Conservation (phyloP, 2,329 filamentous ascomycete species). For the Phialemonium atrogriseum region DNA sequence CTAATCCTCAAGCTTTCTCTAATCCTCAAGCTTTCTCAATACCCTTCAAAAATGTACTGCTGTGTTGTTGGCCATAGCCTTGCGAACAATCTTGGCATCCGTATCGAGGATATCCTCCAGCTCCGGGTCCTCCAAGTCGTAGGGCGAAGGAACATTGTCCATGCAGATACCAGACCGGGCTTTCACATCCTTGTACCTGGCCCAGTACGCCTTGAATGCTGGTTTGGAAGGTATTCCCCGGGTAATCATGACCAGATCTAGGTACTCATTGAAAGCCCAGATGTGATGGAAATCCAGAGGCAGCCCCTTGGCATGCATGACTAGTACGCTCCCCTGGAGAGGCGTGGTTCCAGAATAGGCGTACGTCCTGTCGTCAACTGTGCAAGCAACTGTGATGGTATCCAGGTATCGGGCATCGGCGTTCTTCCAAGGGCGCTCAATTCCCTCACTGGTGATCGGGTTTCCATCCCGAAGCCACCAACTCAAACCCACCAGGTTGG, state of each 20-base stretch:
- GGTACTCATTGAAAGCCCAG: background rate
- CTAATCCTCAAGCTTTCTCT: background rate
- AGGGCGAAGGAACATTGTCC: background rate
- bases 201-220: background rate
- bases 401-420: background rate
- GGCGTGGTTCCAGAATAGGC: slow-evolving; percentile 1
- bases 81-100: background rate
- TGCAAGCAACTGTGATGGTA: background rate
- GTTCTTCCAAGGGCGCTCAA: background rate
- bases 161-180: background rate
- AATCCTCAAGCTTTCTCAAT: background rate
- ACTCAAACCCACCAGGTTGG: slow-evolving; percentile 7
- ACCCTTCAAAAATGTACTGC: background rate
- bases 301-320: no score
- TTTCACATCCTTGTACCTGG: background rate
- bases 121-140: background rate
- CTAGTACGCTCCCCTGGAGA: no score
- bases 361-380: background rate
- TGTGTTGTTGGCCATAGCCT: background rate
- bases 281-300: no score
- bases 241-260: background rate
- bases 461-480: slow-evolving; percentile 8
- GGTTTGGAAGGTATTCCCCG: background rate
- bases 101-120: background rate
- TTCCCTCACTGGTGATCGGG: background rate